A percentile compares a stretch with the other conserved stretches of the same genome.
Evolutionary conservation across 306 rosid species (phyloP).

Genomic region (Inga oerstediana): DNA sequence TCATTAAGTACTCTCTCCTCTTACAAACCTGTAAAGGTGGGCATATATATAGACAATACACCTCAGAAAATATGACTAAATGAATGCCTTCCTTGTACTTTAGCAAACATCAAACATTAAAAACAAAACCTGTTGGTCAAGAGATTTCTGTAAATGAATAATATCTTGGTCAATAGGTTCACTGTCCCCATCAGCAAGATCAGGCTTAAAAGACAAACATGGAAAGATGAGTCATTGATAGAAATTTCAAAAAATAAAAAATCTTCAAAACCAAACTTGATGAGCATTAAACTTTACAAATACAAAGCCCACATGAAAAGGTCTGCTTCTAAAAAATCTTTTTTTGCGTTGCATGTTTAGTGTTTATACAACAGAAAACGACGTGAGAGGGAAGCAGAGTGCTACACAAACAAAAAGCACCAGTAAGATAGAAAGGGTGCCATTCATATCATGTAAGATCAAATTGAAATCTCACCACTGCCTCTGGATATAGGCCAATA

Average conservation of each 20-base stretch:
- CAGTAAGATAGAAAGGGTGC: constrained; percentile 15
- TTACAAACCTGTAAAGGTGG: constrained; percentile 55
- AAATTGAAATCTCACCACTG: constrained; percentile 61
- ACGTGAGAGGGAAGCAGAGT: constrained; percentile 4
- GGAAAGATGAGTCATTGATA: constrained; percentile 7
- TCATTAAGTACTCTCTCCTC: constrained; percentile 53
- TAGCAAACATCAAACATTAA: background rate
- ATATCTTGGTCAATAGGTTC: constrained; percentile 66
- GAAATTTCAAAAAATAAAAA: constrained; percentile 12
- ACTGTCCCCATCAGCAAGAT: constrained; percentile 75
- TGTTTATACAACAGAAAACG: background rate
- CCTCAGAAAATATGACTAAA: constrained; percentile 18
- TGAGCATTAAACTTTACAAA: constrained; percentile 4
- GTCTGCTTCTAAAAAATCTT: constrained; percentile 21
- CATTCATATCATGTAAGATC: constrained; percentile 20
- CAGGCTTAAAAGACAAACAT: constrained; percentile 67
- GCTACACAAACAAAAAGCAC: constrained; percentile 24
- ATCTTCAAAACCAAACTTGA: constrained; percentile 4
- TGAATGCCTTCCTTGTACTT: constrained; percentile 1
- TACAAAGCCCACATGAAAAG: constrained; percentile 13
- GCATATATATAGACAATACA: constrained; percentile 19
- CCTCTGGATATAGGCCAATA: constrained; percentile 73
- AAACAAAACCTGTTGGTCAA: constrained; percentile 63
- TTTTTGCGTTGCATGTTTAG: background rate
- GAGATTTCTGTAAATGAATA: constrained; percentile 62